These are phyloP conservation scores for Capronia americana DNA, from an alignment of 2,329 filamentous ascomycete genomes.

Conservation along the genomic window DNA sequence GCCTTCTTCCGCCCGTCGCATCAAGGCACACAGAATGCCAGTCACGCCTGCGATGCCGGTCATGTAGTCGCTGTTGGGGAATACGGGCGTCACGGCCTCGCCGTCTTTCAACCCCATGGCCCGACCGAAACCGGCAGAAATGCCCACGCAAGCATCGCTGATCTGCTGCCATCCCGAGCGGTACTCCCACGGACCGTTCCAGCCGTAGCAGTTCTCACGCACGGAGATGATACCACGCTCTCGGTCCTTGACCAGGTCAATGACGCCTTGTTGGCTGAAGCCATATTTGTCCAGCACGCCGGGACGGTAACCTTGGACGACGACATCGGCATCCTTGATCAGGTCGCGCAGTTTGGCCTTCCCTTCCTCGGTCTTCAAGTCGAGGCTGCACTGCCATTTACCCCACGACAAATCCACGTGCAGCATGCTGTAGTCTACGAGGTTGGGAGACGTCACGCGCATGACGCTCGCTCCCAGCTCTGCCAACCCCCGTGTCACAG, in stretches of 20 bases:
- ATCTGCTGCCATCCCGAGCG: constrained; percentile 62
- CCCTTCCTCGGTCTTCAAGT: constrained; percentile 54
- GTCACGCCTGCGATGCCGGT: constrained; percentile 75
- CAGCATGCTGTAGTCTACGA: constrained; percentile 61
- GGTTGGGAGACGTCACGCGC: constrained; percentile 52
- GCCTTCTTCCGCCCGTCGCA: constrained; percentile 65
- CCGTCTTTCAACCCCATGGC: constrained; percentile 44
- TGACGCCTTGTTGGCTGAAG: constrained; percentile 58
- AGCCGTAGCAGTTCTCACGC: constrained; percentile 60
- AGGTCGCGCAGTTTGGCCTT: constrained; percentile 51
- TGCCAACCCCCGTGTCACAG: constrained; percentile 51
- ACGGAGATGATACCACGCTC: constrained; percentile 57
- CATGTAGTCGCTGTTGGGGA: constrained; percentile 68
- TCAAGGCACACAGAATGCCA: constrained; percentile 68
- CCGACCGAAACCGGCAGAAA: constrained; percentile 48
- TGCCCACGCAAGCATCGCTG: constrained; percentile 52
- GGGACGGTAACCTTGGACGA: constrained; percentile 61
- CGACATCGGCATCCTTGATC: constrained; percentile 58
- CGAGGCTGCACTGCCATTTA: constrained; percentile 68
- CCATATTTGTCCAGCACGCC: constrained; percentile 63
- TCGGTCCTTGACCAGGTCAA: constrained; percentile 49
- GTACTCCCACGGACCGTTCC: constrained; percentile 53
- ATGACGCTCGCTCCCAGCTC: constrained; percentile 57
- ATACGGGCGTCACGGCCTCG: constrained; percentile 52
- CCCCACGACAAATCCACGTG: constrained; percentile 75